Evolutionary conservation across 768 basidiomycete genomes (phyloP).

Genomic region (Auriscalpium orientale): DNA sequence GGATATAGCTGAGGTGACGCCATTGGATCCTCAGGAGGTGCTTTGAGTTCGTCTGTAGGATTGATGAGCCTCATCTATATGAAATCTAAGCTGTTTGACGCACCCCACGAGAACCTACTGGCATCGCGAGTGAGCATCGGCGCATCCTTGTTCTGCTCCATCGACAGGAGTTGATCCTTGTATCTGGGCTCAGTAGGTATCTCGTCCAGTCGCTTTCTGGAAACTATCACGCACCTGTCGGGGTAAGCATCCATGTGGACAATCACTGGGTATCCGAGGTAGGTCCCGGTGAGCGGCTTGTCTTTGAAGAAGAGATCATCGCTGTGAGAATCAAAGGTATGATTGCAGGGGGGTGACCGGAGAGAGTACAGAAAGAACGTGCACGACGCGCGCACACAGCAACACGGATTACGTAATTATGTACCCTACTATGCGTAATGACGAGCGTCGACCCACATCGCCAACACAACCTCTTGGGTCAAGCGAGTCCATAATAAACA

Average conservation of each 20-base stretch:
- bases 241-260: constrained; percentile 16
- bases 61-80: background rate
- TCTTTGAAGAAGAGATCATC: constrained; percentile 17
- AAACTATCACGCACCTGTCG: constrained; percentile 12
- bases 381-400: too few species aligned
- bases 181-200: background rate
- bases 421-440: too few species aligned
- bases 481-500: too few species aligned
- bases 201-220: too few species aligned
- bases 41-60: background rate
- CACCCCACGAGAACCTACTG: background rate
- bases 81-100: background rate
- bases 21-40: background rate
- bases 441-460: too few species aligned
- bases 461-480: too few species aligned
- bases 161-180: constrained; percentile 2
- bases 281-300: constrained; percentile 18
- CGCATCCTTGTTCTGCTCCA: constrained; percentile 4
- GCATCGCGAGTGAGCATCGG: background rate
- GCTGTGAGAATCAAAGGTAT: too few species aligned
- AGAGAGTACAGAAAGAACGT: too few species aligned
- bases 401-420: too few species aligned
- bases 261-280: constrained; percentile 15
- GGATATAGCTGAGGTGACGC: background rate
- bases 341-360: too few species aligned